Base-by-base conservation (phyloP, 352 stramenopile genomes). In the Globisporangium alternatum region DNA sequence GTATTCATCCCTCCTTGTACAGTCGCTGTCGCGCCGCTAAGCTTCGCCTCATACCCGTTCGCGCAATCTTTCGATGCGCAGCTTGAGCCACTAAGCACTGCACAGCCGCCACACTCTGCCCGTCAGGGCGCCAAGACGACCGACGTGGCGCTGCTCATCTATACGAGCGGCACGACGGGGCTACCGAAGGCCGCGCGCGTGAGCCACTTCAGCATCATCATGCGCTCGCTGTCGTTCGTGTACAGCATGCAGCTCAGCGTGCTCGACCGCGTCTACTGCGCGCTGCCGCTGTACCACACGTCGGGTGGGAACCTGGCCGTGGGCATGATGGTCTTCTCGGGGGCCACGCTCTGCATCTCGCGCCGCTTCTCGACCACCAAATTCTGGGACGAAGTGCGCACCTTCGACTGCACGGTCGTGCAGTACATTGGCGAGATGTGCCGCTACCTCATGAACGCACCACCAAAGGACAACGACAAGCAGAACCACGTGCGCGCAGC, bases 401-500 rank as follows among this genome's bases (percentile, higher is more conserved):
- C 65, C 19, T 83, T 88, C 45, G 70, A 93, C 51, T 79, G 67
- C 57, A 97, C 90, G 1, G 70, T 96, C 28, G 69, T 95, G 19
- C 90, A 97, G 66, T 97, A 97, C 66, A 97, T 97, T 68, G 90
- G 90, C 22, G 90, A 97, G 48, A 91, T 97, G 73, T 96, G 85
- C 66, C 74, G 89, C 3, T 97, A 97, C 71, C 68, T 97, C 22
- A 66, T 93, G 51, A 83, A 84, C 55, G 73, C 81, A 19, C 73
- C 84, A 4, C 59, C 73, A 0, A 70, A 68, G 35, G 56, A 68
- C 37, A 80, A 78, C 45, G 84, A 93, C 68, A 77, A 81, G 61
- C 72, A 86, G 41, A 88, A 93, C 59, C 68, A 78, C 56, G 76
- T 93, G 44, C 83, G 86, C 45, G 76, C 94, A 37, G 89, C 90